Conservation (phyloP, 352 stramenopile species). For the Globisporangium orthogonon region DNA sequence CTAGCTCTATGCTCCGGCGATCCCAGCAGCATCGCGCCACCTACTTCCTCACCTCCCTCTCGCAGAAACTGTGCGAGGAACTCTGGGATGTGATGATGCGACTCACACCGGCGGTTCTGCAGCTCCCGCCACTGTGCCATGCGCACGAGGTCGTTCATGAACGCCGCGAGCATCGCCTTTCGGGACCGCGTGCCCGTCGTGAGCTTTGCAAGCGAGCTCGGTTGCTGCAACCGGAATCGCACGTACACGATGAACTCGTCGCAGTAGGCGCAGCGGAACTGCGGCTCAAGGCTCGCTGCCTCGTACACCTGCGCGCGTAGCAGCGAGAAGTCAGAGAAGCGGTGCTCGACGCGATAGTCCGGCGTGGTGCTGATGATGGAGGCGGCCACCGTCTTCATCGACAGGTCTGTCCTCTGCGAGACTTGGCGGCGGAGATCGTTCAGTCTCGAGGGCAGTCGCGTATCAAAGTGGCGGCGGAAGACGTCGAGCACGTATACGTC, state of each 20-base stretch:
- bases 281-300: constrained; percentile 33
- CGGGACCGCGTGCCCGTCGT: constrained; percentile 26
- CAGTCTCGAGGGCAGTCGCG: constrained; percentile 1
- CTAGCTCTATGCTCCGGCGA: too few species aligned
- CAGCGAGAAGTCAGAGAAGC: constrained; percentile 55
- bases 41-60: too few species aligned
- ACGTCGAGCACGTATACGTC: constrained; percentile 12
- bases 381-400: neutral
- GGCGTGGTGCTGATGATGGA: constrained; percentile 8
- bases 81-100: constrained; percentile 32
- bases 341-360: constrained; percentile 44
- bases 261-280: constrained; percentile 50
- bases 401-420: neutral
- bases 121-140: constrained; percentile 39
- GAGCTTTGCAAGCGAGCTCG: constrained; percentile 32
- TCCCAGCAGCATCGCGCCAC: too few species aligned
- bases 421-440: neutral
- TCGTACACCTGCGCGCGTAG: constrained; percentile 37
- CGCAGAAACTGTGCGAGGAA: constrained; percentile 39
- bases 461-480: constrained; percentile 7
- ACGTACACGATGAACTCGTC: constrained; percentile 48
- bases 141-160: constrained; percentile 43
- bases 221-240: constrained; percentile 43
- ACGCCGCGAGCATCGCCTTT: constrained; percentile 35
- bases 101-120: constrained; percentile 33